Percentiles rank a stretch among this genome's conserved stretches.
Evolutionary conservation across 1,284 basidiomycete genomes (phyloP).

Genomic region (Boletellus deceptivus): DNA sequence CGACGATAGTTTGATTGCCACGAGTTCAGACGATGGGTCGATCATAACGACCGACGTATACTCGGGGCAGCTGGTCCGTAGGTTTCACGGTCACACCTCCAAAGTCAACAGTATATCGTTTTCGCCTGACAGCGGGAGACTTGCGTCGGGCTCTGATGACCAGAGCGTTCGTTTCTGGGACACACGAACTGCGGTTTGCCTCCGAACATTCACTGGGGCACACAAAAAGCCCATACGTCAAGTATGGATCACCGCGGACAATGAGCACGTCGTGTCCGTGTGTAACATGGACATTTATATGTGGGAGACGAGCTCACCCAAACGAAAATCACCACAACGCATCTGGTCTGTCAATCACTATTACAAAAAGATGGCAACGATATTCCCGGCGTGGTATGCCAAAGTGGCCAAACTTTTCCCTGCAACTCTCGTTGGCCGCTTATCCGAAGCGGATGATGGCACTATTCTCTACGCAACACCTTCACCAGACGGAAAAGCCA

Average conservation of each 20-base stretch:
- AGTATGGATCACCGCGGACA: slow-evolving; percentile 21
- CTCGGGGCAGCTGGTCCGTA: slow-evolving; percentile 9
- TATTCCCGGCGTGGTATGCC: slow-evolving; percentile 20
- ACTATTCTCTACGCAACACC: not conserved
- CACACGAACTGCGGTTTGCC: slow-evolving; percentile 17
- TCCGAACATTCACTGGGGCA: slow-evolving; percentile 11
- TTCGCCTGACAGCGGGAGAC: slow-evolving; percentile 14
- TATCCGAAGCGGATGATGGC: too few relatives aligned
- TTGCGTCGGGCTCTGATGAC: slow-evolving; percentile 25
- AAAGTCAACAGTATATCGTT: slow-evolving; percentile 19
- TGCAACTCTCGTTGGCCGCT: not conserved
- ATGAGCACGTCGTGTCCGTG: slow-evolving; percentile 13
- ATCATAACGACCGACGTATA: slow-evolving; percentile 14
- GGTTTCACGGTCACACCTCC: slow-evolving; percentile 10
- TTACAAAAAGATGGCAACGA: slow-evolving; percentile 5
- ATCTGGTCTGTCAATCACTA: slow-evolving; percentile 20
- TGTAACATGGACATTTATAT: slow-evolving; percentile 14
- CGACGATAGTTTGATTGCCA: slow-evolving; percentile 12
- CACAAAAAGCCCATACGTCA: slow-evolving; percentile 17
- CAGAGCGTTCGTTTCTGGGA: slow-evolving; percentile 26
- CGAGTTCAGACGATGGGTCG: slow-evolving; percentile 21
- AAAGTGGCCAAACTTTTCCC: slow-evolving; percentile 14
- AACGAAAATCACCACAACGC: slow-evolving; percentile 9
- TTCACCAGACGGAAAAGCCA: too few relatives aligned
- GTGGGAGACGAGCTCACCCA: slow-evolving; percentile 9